phyloP scores from a whole-genome alignment of 495 filamentous ascomycete species.

The Jackrogersella minutella region DNA sequence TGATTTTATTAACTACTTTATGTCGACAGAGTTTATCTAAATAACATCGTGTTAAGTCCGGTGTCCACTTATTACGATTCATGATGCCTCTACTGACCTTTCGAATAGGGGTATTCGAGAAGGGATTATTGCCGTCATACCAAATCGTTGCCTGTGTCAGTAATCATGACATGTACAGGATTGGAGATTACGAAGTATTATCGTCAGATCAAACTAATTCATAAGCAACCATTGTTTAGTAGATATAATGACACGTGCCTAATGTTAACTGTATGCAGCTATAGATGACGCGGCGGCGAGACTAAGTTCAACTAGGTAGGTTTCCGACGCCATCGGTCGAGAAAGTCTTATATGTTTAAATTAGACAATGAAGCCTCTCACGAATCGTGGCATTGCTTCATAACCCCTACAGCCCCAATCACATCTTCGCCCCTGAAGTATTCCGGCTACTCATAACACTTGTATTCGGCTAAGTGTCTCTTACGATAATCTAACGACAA shows the following conservation, averaged over 20 bases:
- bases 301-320: background rate
- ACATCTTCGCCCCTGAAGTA: too few species aligned
- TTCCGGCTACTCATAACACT: too few species aligned
- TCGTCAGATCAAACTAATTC: background rate
- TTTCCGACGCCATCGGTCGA: background rate
- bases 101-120: background rate
- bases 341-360: too few species aligned
- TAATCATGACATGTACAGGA: slow-evolving; percentile 4
- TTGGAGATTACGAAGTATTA: background rate
- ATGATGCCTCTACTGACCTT: background rate
- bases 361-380: too few species aligned
- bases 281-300: background rate
- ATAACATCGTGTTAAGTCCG: background rate
- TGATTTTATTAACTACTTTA: background rate
- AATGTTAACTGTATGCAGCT: background rate
- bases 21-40: background rate
- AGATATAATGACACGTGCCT: background rate
- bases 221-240: background rate
- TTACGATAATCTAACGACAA: too few species aligned
- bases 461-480: too few species aligned
- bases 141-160: background rate
- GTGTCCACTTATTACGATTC: background rate
- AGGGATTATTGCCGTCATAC: background rate
- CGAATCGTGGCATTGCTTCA: too few species aligned
- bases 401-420: too few species aligned